Percentiles rank a stretch among this genome's conserved stretches.
These are phyloP conservation scores for Chytriomyces sp. DNA, from an alignment of 192 early-diverging fungal species.

Conservation along the genomic window DNA sequence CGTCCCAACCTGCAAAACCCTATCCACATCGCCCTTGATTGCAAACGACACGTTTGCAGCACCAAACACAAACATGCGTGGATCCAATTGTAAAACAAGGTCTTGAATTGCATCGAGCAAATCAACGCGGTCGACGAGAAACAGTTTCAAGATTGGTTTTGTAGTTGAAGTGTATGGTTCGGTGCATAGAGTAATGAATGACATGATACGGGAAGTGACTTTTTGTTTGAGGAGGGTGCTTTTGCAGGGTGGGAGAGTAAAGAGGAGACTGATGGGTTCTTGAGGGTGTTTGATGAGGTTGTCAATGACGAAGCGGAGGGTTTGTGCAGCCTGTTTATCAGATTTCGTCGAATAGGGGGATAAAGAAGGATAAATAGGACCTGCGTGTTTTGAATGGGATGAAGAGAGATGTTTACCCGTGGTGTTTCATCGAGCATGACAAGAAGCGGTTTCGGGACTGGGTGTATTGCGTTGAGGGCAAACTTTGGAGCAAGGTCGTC, in stretches of 20 bases:
- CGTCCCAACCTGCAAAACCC: neutral
- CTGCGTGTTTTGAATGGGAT: no score
- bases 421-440: slow-evolving; percentile 30
- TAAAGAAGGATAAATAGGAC: no score
- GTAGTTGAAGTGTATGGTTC: slow-evolving; percentile 1
- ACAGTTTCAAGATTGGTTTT: neutral
- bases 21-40: neutral
- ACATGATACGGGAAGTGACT: slow-evolving; percentile 29
- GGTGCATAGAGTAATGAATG: slow-evolving; percentile 16
- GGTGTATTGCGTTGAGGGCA: no score
- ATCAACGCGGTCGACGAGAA: neutral
- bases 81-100: neutral
- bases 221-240: slow-evolving; percentile 21
- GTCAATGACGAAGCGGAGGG: slow-evolving; percentile 34
- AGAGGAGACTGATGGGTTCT: slow-evolving; percentile 13
- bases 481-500: no score
- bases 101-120: slow-evolving; percentile 17
- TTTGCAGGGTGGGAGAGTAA: slow-evolving; percentile 16
- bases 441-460: slow-evolving; percentile 1
- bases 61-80: slow-evolving; percentile 26
- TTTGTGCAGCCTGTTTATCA: slow-evolving; percentile 27
- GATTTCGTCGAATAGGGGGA: neutral
- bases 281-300: slow-evolving; percentile 16
- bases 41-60: neutral
- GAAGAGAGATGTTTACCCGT: slow-evolving; percentile 14